Evolutionary conservation across 2,329 filamentous ascomycete species (phyloP).

Genomic region (Colletotrichum sojae): DNA sequence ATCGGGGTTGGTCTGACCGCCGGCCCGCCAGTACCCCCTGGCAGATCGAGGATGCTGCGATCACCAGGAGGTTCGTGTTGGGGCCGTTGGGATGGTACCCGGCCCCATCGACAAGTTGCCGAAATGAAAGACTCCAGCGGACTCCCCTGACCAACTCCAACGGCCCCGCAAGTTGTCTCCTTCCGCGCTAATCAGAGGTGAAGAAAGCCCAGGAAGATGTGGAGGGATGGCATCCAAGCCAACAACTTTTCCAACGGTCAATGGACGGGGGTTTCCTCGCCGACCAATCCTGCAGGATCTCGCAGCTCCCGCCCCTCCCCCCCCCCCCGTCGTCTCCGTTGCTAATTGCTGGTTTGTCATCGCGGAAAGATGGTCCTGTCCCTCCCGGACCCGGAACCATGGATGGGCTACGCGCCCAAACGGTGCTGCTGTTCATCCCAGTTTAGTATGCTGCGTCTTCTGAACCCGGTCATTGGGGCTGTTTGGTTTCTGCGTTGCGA

Average conservation of each 20-base stretch:
- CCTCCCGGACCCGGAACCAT: not conserved
- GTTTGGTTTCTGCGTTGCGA: not conserved
- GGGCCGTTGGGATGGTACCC: conserved; percentile 2
- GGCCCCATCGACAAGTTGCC: conserved; percentile 7
- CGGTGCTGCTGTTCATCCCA: not conserved
- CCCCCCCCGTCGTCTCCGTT: not conserved
- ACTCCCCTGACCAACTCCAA: not conserved
- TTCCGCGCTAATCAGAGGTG: conserved; percentile 1
- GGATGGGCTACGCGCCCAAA: not conserved
- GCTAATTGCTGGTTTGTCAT: not conserved
- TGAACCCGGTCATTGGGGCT: too few relatives aligned
- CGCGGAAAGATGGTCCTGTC: not conserved
- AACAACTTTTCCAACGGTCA: conserved; percentile 21
- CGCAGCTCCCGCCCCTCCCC: too few relatives aligned
- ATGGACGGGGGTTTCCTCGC: not conserved
- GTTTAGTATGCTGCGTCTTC: not conserved
- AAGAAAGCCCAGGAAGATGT: conserved; percentile 2
- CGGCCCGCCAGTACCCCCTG: conserved; percentile 6
- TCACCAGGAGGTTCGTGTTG: conserved; percentile 19
- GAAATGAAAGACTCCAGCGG: conserved; percentile 23
- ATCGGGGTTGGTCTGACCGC: conserved; percentile 5
- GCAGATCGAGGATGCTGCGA: conserved; percentile 20
- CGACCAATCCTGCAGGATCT: not conserved
- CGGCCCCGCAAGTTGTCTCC: conserved; percentile 16
- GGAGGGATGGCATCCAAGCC: conserved; percentile 2